Base-by-base conservation (phyloP, 352 stramenopile species). In the Pilasporangium apinafurcum region DNA sequence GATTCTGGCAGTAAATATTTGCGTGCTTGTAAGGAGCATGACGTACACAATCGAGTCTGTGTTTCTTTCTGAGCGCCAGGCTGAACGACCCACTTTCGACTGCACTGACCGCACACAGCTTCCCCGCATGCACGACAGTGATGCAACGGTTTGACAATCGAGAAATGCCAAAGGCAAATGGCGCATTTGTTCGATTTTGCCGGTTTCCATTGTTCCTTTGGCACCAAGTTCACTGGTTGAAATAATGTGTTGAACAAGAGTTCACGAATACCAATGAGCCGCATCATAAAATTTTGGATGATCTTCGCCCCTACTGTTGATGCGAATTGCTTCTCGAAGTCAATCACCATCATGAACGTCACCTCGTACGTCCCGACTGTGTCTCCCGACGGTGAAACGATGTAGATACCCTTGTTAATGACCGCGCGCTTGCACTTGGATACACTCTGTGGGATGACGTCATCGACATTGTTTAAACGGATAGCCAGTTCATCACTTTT, bases 241-340 rank as follows among this genome's bases (percentile, higher is more conserved):
- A 90, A 90, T 1, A 92, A 68, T 36, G 81, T 92, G 49, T 88
- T 89, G 53, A 84, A 90, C 5, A 92, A 69, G 37, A 87, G 56
- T 40, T 92, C 76, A 35, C 81, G 81, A 17, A 92, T 86, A 26
- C 77, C 77, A 22, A 86, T 61, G n/a, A 92, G 71, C 21, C 81
- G 63, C 26, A 79, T 72, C 0, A 74, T 86, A 47, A 88, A 92
- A 44, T 80, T 86, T 35, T 82, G 58, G 36, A 92, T 78, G 30
- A 92, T 86, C 38, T 83, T 80, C 13, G 67, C 56, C 37, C 58
- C 66, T 5, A 89, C 62, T 20, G 53, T 68, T 29, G 48, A 70
- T 13, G 65, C 56, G 39, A 92, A 90, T 37, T 88, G 77, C 37
- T 88, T 65, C 58, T 89, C 75, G 55, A 92, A 92, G 52, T 92